A percentile compares a stretch with the other conserved stretches of the same genome.
Evolutionary conservation across 1,284 basidiomycete species (phyloP).

Genomic region (Exobasidium cylindrosporum): DNA sequence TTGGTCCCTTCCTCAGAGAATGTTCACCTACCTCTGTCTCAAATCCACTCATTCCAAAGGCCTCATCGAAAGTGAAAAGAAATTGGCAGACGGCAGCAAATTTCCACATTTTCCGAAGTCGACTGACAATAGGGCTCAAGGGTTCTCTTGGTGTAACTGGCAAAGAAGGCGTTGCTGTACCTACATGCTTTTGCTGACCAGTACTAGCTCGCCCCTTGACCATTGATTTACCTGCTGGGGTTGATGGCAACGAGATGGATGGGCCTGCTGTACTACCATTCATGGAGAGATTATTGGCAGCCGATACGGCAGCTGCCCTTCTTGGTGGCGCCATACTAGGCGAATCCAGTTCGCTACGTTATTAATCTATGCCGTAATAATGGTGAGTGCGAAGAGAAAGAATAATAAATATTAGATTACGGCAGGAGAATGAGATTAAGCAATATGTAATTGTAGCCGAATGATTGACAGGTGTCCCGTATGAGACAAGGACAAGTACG

Average conservation of each 20-base stretch:
- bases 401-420: too few relatives aligned
- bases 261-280: neutral
- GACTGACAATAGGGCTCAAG: conserved; percentile 27
- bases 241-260: neutral
- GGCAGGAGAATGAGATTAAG: too few relatives aligned
- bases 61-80: conserved; percentile 52
- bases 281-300: neutral
- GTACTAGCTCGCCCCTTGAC: neutral
- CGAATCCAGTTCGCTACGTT: neutral
- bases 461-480: too few relatives aligned
- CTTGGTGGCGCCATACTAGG: conserved; percentile 2
- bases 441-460: too few relatives aligned
- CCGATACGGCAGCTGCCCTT: neutral
- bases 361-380: too few relatives aligned
- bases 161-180: neutral
- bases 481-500: too few relatives aligned
- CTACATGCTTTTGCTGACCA: neutral
- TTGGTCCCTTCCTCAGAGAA: neutral
- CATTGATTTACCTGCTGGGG: neutral
- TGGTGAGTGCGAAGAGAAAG: too few relatives aligned
- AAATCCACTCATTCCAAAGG: conserved; percentile 49
- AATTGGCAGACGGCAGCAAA: conserved; percentile 54
- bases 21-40: conserved; percentile 42
- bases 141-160: neutral
- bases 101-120: conserved; percentile 47